Evolutionary conservation across 805 yeast genomes (phyloP), one percentile per base, ranked within the genome.

Genomic region (Spathaspora passalidarum): DNA sequence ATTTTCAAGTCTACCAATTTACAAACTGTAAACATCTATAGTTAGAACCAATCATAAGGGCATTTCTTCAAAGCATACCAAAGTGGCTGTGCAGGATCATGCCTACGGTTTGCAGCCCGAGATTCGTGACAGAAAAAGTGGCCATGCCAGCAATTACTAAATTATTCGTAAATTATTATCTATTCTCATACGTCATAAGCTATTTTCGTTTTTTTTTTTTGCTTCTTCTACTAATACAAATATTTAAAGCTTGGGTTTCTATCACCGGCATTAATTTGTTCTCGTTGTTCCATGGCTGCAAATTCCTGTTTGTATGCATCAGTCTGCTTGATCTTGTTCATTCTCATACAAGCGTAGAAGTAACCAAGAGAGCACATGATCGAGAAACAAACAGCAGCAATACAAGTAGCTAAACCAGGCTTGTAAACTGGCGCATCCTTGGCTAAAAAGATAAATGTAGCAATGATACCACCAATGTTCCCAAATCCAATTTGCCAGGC

Each of bases 401-500:
- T 57, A 47, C 78, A 62, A 22, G 80, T 68, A 38, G 76, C 62
- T 46, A 79, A 62, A 35, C 88, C 90, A 37, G 75, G 79, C 29
- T 56, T 68, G 59, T 77, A 84, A 25, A 63, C 64, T n/a, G 89
- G 89, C 11, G 85, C 73, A 50, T 82, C 86, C 35, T 62, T 55
- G 34, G 75, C 54, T 38, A 78, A 68, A 66, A 79, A 83, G 17
- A 81, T 63, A 53, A 72, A 84, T 1, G 86, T 75, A 4, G 88
- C 68, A 46, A 83, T 73, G 54, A 84, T 82, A 49, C 88, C 88
- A 39, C 88, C 89, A 56, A 81, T 81, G 63, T 84, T 84, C 44
- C 88, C 89, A 55, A 84, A 82, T 0, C 88, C 88, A 55, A 84
- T 77, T 54, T 80, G 81, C 70, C 76, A 77, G 1, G 81, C 84